Base-by-base conservation (phyloP, 257 asterid species). In the Nemophila menziesii region DNA sequence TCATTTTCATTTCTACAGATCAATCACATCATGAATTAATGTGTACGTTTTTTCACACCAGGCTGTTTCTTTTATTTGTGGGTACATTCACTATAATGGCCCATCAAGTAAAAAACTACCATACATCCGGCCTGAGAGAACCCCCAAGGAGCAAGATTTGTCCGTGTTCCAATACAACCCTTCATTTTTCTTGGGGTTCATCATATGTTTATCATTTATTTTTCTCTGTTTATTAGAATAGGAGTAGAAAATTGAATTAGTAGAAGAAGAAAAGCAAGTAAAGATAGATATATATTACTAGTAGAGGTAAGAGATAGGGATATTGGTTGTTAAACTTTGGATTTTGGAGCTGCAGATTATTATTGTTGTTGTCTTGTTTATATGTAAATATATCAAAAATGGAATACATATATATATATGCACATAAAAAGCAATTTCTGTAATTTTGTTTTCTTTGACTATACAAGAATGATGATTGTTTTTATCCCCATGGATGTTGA, bases 31-130 rank as follows among this genome's bases (percentile, higher is more conserved):
- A 3, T 22, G 18, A 19, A 8, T 26, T 12, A n/a, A n/a, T n/a
- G n/a, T 10, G 2, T 33, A 22, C 18, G 13, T 5, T 26, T 43
- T 49, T 39, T 11, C 26, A 17, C 24, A 43, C 24, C 77, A 85
- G 99, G 92, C 61, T 17, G 96, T 81, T 41, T 93, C 99, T 47
- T 85, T 90, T 26, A 21, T 79, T 44, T 85, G 96, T 60, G 96
- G 96, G 20, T 85, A 69, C 39, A 44, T 72, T 48, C 82, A 77
- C 64, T 81, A 75, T 41, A 70, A 55, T 47, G 58, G 75, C 20
- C 92, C 79, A 52, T 66, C 94, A 39, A 82, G 84, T 62, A 71
- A 58, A 68, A 72, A 44, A 59, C 22, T 48, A 49, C 96, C 96
- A 8, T 64, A 74, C 67, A 64, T 90, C 63, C 96, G 82, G 73